Evolutionary conservation across 2,329 filamentous ascomycete species (phyloP), one percentile per base, ranked within the genome.

Genomic region (Fusarium sp.): DNA sequence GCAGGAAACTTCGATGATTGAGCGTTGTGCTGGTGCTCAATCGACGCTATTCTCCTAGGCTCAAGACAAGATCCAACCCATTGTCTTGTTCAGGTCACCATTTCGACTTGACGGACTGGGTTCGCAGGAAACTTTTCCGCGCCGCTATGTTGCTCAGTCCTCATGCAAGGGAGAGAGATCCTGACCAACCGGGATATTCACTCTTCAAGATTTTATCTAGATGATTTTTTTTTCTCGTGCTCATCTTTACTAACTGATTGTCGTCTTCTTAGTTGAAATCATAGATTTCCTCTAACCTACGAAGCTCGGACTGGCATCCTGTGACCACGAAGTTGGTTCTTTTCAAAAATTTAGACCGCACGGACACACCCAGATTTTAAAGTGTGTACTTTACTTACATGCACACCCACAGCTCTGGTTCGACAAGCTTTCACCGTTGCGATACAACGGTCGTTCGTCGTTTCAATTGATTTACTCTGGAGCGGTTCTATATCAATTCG

Each of bases 131-230:
- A 54, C 25, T 31, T 58, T 70, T 56, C 47, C 52, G 53, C 47
- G 69, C 69, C 57, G 53, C 53, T 42, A 49, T 67, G 41, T 62
- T 73, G 66, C 55, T 72, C 42, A 47, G 60, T 56, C 35, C 65
- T 72, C 60, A 72, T 72, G 70, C 70, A 72, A 72, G 70, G 56
- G 70, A 72, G 54, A 50, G 65, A 68, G 62, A 57, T 64, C 66
- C 70, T 71, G 54, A 44, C 46, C 59, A 55, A 47, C 61, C 56
- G 49, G 70, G 72, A 59, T 54, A 67, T 65, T 65, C 54, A 57
- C 55, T 61, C 38, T 63, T 60, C 33, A 54, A 49, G 64, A 75
- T 68, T 74, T 69, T 64, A 58, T 75, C 52, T 63, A 56, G 64
- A 70, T 57, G 41, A 56, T 52, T 44, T 61, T 62, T 47, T 35